These are phyloP conservation scores for Sordariomycetes sp. DNA, from an alignment of 2,329 filamentous ascomycete genomes.

Conservation along the genomic window DNA sequence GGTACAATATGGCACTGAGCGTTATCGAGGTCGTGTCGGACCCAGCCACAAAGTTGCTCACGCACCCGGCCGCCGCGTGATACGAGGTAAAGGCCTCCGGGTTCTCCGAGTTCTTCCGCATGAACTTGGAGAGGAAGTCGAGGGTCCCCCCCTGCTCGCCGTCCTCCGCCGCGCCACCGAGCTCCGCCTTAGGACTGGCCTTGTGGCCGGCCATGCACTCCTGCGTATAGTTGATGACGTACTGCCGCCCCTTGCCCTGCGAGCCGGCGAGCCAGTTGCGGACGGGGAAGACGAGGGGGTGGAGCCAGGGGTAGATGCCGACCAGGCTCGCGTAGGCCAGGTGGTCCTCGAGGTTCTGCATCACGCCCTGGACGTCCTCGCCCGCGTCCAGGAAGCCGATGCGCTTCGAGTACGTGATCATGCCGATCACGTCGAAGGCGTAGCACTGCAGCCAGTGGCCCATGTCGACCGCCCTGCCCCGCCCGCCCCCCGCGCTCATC, in stretches of 20 bases:
- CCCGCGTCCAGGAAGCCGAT: constrained; percentile 25
- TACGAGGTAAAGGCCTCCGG: constrained; percentile 26
- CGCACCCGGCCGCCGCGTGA: constrained; percentile 11
- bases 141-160: constrained; percentile 5
- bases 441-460: constrained; percentile 25
- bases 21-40: constrained; percentile 24
- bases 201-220: constrained; percentile 5
- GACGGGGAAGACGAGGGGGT: constrained; percentile 8
- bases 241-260: constrained; percentile 13
- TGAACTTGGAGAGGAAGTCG: constrained; percentile 12
- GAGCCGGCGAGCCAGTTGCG: constrained; percentile 12
- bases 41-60: constrained; percentile 19
- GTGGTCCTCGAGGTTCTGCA: constrained; percentile 13
- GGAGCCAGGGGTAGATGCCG: constrained; percentile 13
- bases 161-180: constrained; percentile 2
- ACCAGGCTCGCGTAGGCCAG: constrained; percentile 14
- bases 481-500: constrained; percentile 8
- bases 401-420: constrained; percentile 21
- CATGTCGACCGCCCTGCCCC: constrained; percentile 14
- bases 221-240: constrained; percentile 15
- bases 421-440: constrained; percentile 26
- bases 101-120: constrained; percentile 26
- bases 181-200: neutral
- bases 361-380: constrained; percentile 18
- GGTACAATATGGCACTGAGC: constrained; percentile 17